A percentile compares a stretch with the other conserved stretches of the same genome.
phyloP scores from a whole-genome alignment of 192 early-diverging fungal species.

The Coemansia sp. region DNA sequence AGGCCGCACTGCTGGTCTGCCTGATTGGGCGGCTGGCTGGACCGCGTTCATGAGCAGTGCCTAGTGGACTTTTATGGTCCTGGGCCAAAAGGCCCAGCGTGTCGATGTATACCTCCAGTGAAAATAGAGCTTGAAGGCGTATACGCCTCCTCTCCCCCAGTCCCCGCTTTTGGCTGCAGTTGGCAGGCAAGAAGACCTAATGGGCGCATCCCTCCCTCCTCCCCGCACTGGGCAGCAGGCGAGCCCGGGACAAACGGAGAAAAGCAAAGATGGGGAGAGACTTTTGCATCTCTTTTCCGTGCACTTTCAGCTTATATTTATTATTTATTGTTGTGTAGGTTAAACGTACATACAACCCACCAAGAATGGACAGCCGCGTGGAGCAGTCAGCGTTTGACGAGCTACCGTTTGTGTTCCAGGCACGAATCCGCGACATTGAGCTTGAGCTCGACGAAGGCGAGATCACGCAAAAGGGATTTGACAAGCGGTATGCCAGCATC shows the following conservation, averaged over 20 bases:
- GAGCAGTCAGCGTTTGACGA: constrained; percentile 37
- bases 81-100: not conserved
- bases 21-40: not conserved
- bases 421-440: constrained; percentile 46
- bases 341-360: not conserved
- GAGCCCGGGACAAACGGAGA: not conserved
- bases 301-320: not conserved
- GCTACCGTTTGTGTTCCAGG: constrained; percentile 40
- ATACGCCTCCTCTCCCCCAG: not conserved
- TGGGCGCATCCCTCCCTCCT: not conserved
- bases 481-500: constrained; percentile 62
- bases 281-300: not conserved
- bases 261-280: not conserved
- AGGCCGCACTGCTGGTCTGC: not conserved
- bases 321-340: not conserved
- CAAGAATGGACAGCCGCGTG: constrained; percentile 11
- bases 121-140: not conserved
- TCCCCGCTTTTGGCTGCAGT: not conserved
- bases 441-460: constrained; percentile 64
- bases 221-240: not conserved
- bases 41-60: not conserved
- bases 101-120: not conserved
- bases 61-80: not conserved
- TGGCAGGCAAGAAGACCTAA: too few relatives aligned
- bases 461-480: constrained; percentile 74